Evolutionary conservation across 2,329 filamentous ascomycete genomes (phyloP), one percentile per base, ranked within the genome.

Genomic region (Aspergillus sclerotialis): DNA sequence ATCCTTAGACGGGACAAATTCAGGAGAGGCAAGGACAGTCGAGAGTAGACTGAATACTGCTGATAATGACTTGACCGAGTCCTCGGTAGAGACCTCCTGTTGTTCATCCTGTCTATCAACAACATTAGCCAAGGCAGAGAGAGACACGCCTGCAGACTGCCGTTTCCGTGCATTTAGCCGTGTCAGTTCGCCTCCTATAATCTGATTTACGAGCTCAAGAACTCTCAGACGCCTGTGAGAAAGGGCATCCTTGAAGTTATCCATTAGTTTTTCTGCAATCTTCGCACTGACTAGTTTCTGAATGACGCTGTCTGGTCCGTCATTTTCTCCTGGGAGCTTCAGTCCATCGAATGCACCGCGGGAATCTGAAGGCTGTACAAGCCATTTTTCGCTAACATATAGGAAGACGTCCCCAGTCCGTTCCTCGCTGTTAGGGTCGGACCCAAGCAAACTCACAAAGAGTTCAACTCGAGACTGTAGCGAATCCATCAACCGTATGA

Each of bases 1-100:
- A 14, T 55, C 50, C 28, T 48, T 38, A 1, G 61, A 56, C 6
- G 51, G 37, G 2, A 49, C 43, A 24, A 66, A 66, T 7, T 63
- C 60, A 1, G 63, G 58, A 5, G 64, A 66, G 3, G 63, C 55
- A 14, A 67, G 43, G 5, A 67, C 57, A 5, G 63, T 64, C 4
- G 63, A 67, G 3, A 67, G 45, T 12, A 67, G 44, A 35, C 63
- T 67, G 43, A 66, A 61, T 7, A 63, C 61, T 7, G 57, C 55
- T 4, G 61, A 57, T 17, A 67, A 37, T 3, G 60, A 61, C 30
- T 66, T 62, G 4, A 46, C 48, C 14, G 52, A 48, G 11, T 63
- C 61, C 7, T 40, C 45, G 3, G 35, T 32, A 4, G 36, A 30
- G 19, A 19, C 23, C n/a, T 42, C 32, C 14, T 42, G 40, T 21